Base-by-base conservation (phyloP, 768 basidiomycete species). In the Kwoniella sp. region DNA sequence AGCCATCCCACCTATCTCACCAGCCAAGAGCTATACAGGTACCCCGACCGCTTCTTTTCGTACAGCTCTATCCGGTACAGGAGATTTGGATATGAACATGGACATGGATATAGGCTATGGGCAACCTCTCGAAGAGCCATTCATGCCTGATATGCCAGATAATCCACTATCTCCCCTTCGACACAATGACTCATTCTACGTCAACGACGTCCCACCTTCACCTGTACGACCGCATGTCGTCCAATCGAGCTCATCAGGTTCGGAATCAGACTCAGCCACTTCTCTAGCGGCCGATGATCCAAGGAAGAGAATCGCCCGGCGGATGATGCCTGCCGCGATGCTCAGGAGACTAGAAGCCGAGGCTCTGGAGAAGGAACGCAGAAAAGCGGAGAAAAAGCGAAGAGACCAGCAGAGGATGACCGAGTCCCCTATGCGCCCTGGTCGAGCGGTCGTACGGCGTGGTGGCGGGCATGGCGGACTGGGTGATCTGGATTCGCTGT, bases 241-340 rank as follows among this genome's bases (percentile, higher is more conserved):
- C 19, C 52, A 36, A 25, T 44, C 60, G 48, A 19, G 44, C 25
- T 2, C 52, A 2, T 54, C 56, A 12, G 46, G 26, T 47, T 40
- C 55, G 15, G 47, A 47, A 36, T 57, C 40, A 44, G 57, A 63
- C 22, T 64, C 64, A 2, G 26, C 52, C n/a, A 30, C 24, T 36
- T 24, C 54, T n/a, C 5, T 51, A 19, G 33, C 47, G 19, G 26
- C 30, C 15, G 58, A 52, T 2, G 71, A 73, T 56, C 60, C 33
- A 21, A 55, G 70, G n/a, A 48, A 69, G 21, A 66, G 56, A 27
- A 78, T 76, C 29, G 77, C 73, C 27, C 36, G 69, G 22, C 55
- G 81, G 17, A 84, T 88, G 83, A 80, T 86, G 80, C 87, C 87
- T 3, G 81, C 81, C 12, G 83, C 82, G 53, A 84, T 88, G 84